phyloP scores from a whole-genome alignment of 768 basidiomycete genomes.

The Kwoniella sp. region DNA sequence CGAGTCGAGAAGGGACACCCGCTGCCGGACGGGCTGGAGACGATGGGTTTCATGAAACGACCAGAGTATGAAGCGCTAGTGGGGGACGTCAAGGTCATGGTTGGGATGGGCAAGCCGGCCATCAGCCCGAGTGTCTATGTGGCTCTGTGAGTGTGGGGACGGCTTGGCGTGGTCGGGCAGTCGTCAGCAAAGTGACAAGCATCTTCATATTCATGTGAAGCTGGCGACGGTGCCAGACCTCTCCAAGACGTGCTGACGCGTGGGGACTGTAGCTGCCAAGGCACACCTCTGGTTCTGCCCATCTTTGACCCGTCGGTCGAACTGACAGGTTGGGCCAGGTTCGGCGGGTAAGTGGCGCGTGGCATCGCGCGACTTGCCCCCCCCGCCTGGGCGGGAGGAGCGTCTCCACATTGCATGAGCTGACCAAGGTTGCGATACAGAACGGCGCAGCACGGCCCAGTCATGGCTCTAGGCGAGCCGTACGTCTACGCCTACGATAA shows the following conservation, averaged over 20 bases:
- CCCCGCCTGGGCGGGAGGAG: no score
- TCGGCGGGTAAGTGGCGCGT: neutral
- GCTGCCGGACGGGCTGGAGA: conserved; percentile 38
- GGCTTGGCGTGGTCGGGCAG: no score
- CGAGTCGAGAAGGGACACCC: conserved; percentile 31
- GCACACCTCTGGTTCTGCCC: conserved; percentile 44
- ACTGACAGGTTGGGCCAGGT: no score
- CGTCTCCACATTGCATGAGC: no score
- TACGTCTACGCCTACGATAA: conserved; percentile 44
- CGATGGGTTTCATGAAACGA: conserved; percentile 26
- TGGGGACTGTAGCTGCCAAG: conserved; percentile 39
- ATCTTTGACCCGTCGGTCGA: no score
- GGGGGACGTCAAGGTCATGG: conserved; percentile 35
- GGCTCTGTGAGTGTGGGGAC: conserved; percentile 42
- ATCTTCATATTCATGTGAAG: no score
- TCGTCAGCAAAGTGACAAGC: no score
- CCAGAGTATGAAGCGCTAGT: conserved; percentile 37
- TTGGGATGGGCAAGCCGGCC: conserved; percentile 43
- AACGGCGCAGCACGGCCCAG: conserved; percentile 48
- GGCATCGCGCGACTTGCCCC: neutral
- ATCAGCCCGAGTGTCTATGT: conserved; percentile 48
- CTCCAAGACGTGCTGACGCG: neutral
- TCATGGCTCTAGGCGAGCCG: conserved; percentile 39
- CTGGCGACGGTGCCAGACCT: no score
- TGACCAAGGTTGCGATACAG: conserved; percentile 11